Base-by-base conservation (phyloP, 179 eudicot genomes). In the Gypsophila paniculata region DNA sequence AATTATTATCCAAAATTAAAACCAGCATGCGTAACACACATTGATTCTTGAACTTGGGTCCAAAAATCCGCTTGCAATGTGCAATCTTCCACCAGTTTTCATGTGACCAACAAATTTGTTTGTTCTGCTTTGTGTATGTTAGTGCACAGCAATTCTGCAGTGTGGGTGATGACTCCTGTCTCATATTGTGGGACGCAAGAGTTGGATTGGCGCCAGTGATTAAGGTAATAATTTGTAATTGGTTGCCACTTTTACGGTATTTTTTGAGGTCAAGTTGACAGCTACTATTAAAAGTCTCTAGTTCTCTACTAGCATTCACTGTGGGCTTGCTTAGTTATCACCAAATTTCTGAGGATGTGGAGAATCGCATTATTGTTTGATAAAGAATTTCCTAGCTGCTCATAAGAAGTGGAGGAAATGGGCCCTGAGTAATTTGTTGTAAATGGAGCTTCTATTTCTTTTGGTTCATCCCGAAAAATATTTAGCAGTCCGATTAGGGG, bases 151-250 rank as follows among this genome's bases (percentile, higher is more conserved):
- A 89, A 76, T 94, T 91, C 76, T 94, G 97, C 74, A 91, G 96
- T 22, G 99, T 94, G 44, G 99, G 97, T 61, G 99, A 91, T 80
- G 99, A 94, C 86, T 89, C 97, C 34, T 89, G 99, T 80, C 89
- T 94, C 44, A 91, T 94, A 70, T 71, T 94, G 60, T 94, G 97
- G 99, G 99, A 94, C 78, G 88, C 97, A 52, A 85, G 99, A 85
- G 81, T 80, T 59, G 92, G 99, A 65, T 74, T 82, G 68, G 70
- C 80, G 67, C 99, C 97, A 68, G 96, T 76, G 57, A 75, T 78
- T 76, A 91, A 88, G 97, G 99, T 93, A 75, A 79, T n/a, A 46
- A 70, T 49, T 68, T 62, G 68, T 17, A 15, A 11, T 68, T 21
- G 36, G 65, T 29, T 25, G 67, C 52, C 65, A 25, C 39, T 68